Percentiles rank a stretch among this genome's conserved stretches.
These are phyloP conservation scores for Talaromyces proteolyticus DNA, from an alignment of 495 filamentous ascomycete species.

Conservation along the genomic window DNA sequence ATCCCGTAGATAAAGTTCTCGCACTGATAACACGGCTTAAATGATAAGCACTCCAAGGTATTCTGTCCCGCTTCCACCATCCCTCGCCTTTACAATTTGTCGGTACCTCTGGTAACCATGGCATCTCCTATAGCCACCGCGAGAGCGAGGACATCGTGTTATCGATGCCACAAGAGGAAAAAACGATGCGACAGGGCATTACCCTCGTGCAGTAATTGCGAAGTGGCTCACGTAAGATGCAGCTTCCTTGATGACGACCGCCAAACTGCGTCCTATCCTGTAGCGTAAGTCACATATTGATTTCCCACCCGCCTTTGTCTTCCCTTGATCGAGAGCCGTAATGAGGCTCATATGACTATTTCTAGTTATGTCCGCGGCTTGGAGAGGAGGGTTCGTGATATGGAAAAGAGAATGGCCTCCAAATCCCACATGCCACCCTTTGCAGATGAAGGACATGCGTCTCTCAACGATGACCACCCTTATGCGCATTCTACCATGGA, in stretches of 20 bases:
- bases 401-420: conserved; percentile 18
- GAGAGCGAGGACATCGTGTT: conserved; percentile 23
- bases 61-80: too few relatives aligned
- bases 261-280: conserved; percentile 28
- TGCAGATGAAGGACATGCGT: neutral
- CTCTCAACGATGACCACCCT: neutral
- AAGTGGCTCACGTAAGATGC: conserved; percentile 22
- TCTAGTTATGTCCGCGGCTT: conserved; percentile 28
- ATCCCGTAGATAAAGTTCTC: too few relatives aligned
- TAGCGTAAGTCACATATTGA: conserved; percentile 18
- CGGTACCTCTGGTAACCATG: too few relatives aligned
- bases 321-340: neutral
- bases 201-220: conserved; percentile 27
- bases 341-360: neutral
- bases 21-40: too few relatives aligned
- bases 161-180: conserved; percentile 29
- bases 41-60: too few relatives aligned
- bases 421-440: conserved; percentile 4
- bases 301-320: neutral
- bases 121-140: too few relatives aligned
- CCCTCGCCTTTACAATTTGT: too few relatives aligned
- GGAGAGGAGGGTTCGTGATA: conserved; percentile 21
- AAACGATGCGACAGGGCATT: conserved; percentile 30
- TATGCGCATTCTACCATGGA: too few relatives aligned
- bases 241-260: conserved; percentile 30